Conservation (phyloP, 2,329 filamentous ascomycete species). For the Fusarium scirpi region DNA sequence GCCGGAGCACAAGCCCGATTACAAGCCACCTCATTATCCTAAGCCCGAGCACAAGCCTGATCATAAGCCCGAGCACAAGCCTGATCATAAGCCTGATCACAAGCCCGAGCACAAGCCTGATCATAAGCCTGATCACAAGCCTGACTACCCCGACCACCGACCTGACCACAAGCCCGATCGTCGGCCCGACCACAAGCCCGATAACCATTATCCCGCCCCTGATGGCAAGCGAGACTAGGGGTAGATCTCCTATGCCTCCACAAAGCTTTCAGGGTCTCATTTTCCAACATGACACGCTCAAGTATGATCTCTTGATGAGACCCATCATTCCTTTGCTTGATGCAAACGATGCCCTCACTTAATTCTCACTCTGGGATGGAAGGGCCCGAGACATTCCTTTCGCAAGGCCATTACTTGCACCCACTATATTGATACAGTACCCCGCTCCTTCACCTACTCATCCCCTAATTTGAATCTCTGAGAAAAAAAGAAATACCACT, state of each 20-base stretch:
- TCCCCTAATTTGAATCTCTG: neutral
- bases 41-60: no score
- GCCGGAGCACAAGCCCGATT: no score
- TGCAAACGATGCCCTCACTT: neutral
- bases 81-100: accelerated
- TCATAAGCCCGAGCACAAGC: no score
- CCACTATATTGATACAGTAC: neutral
- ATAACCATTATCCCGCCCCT: neutral
- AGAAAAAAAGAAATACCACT: neutral
- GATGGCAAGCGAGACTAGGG: neutral
- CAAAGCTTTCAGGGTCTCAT: neutral
- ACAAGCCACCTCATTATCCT: no score
- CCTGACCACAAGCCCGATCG: no score
- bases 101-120: no score
- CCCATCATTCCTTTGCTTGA: neutral
- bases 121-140: no score
- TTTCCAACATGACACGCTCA: neutral
- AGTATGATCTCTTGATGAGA: neutral
- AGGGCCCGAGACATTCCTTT: neutral
- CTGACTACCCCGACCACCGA: no score
- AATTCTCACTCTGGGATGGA: neutral
- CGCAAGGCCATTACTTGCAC: neutral
- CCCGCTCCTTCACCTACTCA: neutral
- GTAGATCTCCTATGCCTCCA: neutral
- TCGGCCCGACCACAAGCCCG: no score